Percentiles rank a stretch among this genome's conserved stretches.
Conservation (phyloP, 2,329 filamentous ascomycete species). For the Aspergillus sp. region DNA sequence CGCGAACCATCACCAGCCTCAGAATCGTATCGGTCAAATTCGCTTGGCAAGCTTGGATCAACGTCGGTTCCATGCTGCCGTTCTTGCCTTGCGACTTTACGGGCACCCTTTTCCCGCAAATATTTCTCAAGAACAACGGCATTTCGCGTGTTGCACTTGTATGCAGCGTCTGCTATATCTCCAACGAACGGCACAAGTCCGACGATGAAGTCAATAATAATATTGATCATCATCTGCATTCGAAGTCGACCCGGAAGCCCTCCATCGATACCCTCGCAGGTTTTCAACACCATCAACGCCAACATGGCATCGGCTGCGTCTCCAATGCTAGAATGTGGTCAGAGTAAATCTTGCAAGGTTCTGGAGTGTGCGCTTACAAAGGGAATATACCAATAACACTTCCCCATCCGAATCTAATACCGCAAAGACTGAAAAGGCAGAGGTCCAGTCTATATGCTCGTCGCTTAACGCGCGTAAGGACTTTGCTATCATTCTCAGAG, state of each 20-base stretch:
- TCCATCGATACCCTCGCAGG: constrained; percentile 72
- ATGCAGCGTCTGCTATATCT: constrained; percentile 48
- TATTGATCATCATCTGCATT: constrained; percentile 76
- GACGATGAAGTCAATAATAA: constrained; percentile 54
- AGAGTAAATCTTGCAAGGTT: background rate
- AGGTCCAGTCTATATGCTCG: constrained; percentile 84
- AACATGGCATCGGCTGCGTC: constrained; percentile 73
- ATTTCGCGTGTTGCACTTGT: constrained; percentile 51
- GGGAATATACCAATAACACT: constrained; percentile 83
- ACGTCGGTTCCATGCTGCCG: constrained; percentile 25
- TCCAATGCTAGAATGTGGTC: constrained; percentile 57
- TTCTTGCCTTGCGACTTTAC: constrained; percentile 27
- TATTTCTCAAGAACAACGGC: constrained; percentile 47
- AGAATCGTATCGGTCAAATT: constrained; percentile 37
- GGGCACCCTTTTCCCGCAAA: constrained; percentile 42
- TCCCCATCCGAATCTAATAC: constrained; percentile 85
- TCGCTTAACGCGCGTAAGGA: constrained; percentile 83
- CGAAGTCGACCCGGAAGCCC: constrained; percentile 62
- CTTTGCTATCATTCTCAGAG: constrained; percentile 74
- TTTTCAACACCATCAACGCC: constrained; percentile 71
- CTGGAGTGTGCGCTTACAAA: constrained; percentile 60
- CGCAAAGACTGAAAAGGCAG: constrained; percentile 76
- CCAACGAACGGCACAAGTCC: constrained; percentile 54
- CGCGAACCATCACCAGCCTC: constrained; percentile 23
- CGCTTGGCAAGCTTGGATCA: constrained; percentile 41